These are phyloP conservation scores for Tulasnella sp. DNA, from an alignment of 768 basidiomycete genomes.

Conservation along the genomic window DNA sequence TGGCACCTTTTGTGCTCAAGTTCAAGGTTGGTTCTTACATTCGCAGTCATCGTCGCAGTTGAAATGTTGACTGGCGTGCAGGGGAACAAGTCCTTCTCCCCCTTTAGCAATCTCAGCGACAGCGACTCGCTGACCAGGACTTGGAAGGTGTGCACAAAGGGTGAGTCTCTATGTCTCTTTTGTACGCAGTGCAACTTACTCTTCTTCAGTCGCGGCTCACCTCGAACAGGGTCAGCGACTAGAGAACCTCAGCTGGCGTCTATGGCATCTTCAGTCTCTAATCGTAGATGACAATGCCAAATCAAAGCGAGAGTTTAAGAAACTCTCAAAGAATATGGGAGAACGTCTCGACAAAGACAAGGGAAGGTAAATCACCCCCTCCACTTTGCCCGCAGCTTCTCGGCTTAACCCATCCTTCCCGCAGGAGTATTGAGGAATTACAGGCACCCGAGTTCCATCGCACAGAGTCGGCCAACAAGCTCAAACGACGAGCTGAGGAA, in stretches of 20 bases:
- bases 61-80: conserved; percentile 21
- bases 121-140: conserved; percentile 75
- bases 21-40: conserved; percentile 22
- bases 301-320: conserved; percentile 81
- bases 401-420: neutral
- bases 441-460: conserved; percentile 72
- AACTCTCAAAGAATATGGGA: conserved; percentile 76
- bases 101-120: conserved; percentile 80
- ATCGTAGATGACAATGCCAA: conserved; percentile 89
- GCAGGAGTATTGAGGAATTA: conserved; percentile 71
- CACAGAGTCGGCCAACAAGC: conserved; percentile 65
- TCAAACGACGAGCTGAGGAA: conserved; percentile 67
- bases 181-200: neutral
- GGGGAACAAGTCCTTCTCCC: conserved; percentile 94
- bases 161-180: conserved; percentile 7
- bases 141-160: conserved; percentile 53
- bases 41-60: neutral
- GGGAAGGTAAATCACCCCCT: conserved; percentile 63
- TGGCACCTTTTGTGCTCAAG: conserved; percentile 24
- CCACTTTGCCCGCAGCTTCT: neutral
- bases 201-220: conserved; percentile 55
- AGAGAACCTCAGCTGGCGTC: conserved; percentile 84
- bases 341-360: conserved; percentile 90
- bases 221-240: conserved; percentile 74
- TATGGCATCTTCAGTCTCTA: conserved; percentile 85